Evolutionary conservation across 768 basidiomycete species (phyloP), one percentile per base, ranked within the genome.

Genomic region (Tylopilus plumbeoviolaceoides): DNA sequence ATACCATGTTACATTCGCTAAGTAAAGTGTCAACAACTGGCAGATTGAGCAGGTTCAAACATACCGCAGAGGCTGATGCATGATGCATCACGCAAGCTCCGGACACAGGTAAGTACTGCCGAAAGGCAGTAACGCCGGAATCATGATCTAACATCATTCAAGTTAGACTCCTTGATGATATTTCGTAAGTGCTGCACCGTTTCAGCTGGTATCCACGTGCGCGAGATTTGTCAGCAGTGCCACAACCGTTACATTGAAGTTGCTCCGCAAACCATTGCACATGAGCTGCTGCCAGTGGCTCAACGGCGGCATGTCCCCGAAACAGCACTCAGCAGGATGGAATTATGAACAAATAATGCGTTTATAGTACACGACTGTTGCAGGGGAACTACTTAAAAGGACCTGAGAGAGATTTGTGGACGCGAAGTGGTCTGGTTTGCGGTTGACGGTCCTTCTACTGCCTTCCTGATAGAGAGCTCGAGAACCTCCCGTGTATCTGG

Each of bases 391-490:
- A n/a, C n/a, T n/a, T n/a, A n/a, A 62, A 90, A 89, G 0, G 87
- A 82, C 45, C 85, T 73, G 33, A 91, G 67, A 3, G 88, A 91
- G 47, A 91, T 91, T 65, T 90, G 88, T 4, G 88, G 89, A 64
- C 87, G 89, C 12, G 73, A 63, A 5, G 73, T 59, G 14, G 70
- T 59, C 61, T 77, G 72, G 20, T 60, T 50, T 11, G 65, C 47
- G 1, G 72, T 61, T 15, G 71, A 66, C 14, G 65, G 63, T 5
- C 79, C 77, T 28, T 81, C 82, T 0, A 95, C 78, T 5, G 86
- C 85, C 48, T 85, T 84, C 55, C 94, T 79, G 46, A 97, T 80
- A 1, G 88, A 85, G 41, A 78, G 75, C 66, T 98, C 95, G 47
- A 98, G 67, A 21, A 79, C 70, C 44, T 85, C 83, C 42, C 84